Base-by-base conservation (phyloP, 106 monocot genomes). In the Dioscorea alata region DNA sequence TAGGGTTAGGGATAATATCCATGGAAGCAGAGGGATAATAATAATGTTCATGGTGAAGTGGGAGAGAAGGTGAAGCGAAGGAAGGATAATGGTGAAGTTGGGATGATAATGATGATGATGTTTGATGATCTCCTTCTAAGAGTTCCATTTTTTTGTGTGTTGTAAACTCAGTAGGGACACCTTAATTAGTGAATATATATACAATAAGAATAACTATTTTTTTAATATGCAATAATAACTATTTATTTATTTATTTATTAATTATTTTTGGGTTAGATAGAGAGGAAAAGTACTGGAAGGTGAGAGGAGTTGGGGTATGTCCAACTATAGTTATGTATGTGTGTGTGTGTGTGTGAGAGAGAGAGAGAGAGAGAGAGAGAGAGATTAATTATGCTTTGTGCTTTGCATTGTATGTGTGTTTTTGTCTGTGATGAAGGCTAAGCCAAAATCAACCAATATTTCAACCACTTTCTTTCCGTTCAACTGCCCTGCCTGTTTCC, bases 241-340 rank as follows among this genome's bases (percentile, higher is more conserved):
- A 42, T 42, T 3, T 42, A 42, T 42, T 3, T 42, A 42, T 42
- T 3, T 42, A 42, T 8, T 0, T 42, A 42, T 42, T 42, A 34
- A 34, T 34, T 3, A 4, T 42, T 42, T 42, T 42, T 3, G 42
- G 42, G 42, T 42, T 42, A 42, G 42, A 42, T 42, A 42, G 6
- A 10, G 42, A 8, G 42, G n/a, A n/a, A n/a, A n/a, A 42, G 42
- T 3, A 59, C 48, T 21, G 74, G 80, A 80, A 75, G 66, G 75
- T 75, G 75, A 74, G 80, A 76, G 52, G 72, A 70, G 58, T 65
- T 71, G 75, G 54, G 69, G 64, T 54, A 66, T 34, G 59, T 59
- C 12, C 64, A 59, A 67, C 73, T 67, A 67, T 13, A 68, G 18
- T 60, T 34, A 58, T 16, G n/a, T 19, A 1, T n/a, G 58, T 58